Evolutionary conservation across 2,329 filamentous ascomycete genomes (phyloP), one percentile per base, ranked within the genome.

Genomic region (Tympanopsis confertula): DNA sequence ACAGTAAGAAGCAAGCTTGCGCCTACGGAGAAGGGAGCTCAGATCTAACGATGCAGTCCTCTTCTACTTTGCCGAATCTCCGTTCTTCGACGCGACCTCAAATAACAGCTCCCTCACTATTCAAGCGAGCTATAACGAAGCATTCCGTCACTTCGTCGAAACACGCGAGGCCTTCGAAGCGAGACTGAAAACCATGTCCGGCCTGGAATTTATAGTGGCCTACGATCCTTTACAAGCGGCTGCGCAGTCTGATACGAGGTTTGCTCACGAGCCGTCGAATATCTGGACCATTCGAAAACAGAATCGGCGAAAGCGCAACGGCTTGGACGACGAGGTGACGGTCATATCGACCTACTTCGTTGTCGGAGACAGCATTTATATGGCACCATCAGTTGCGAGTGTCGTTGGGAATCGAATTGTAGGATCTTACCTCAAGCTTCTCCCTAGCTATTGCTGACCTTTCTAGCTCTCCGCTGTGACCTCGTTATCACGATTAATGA

Each of bases 281-380:
- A 59, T 77, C 24, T 81, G 71, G 68, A 66, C 78, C 3, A 70
- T 80, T 38, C 66, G 74, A 43, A 77, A 76, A 46, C 74, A 78
- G 50, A 59, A 58, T 38, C 57, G 70, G 35, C 57, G 58, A 41
- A 68, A 69, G 47, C 54, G 54, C 20, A 49, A 46, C 13, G 57
- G 57, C 2, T 45, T 47, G 15, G 56, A 63, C 26, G 66, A 69
- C 50, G 65, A 73, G 39, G 58, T 73, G 19, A 64, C 62, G 19
- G 59, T 72, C 4, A 54, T 78, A 35, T 69, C 63, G 12, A 74
- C 71, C 3, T 80, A 73, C 52, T 80, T 73, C 48, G 62, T 76
- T 7, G 63, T 78, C n/a, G 72, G 70, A 1, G 69, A 74, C 38
- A 66, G 64, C 36, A 65, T 80, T 30, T 74, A 72, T 47, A 74